Base-by-base conservation (phyloP, 2,329 filamentous ascomycete species). In the Aspergillus oerlinghausenensis region DNA sequence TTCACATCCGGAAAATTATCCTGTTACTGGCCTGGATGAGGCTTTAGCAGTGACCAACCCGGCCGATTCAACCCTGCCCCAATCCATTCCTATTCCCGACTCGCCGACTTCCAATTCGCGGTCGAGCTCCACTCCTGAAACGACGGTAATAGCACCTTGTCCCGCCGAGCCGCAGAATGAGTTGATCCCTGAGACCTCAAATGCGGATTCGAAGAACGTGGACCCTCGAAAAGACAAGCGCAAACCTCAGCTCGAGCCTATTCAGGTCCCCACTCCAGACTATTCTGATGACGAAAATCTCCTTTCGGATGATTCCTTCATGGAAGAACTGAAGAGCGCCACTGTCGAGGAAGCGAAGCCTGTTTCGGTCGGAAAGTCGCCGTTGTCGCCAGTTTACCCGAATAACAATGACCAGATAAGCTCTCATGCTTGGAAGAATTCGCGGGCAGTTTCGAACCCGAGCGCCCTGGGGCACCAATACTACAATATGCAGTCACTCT, bases 301-400 rank as follows among this genome's bases (percentile, higher is more conserved):
- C 42, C 66, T 75, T 29, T 76, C 74, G 21, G 89, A 93, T 70
- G 90, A 94, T 67, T 88, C 85, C 17, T 83, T 92, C 60, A 88
- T 95, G 83, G 89, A 95, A 56, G 92, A 96, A 74, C 77, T 96
- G 55, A 88, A 90, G 65, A 88, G 85, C 55, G 92, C 91, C 28
- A 92, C 88, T 2, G 78, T 96, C 19, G 83, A 94, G 68, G 85
- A 96, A 75, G 91, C 91, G n/a, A 88, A 87, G 68, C 88, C 90
- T 2, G 84, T 95, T 61, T 82, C 83, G 1, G 86, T 94, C 8
- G 86, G 88, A 23, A 92, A 92, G 71, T 91, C 91, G n/a, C 90
- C 92, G n/a, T 84, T 88, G 45, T 87, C 84, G 14, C 83, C 88
- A 0, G 82, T 86, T 53, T 84, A 84, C 61, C 74, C 80, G 32